Conservation (phyloP, 1,284 basidiomycete genomes). For the Ustilago curta region DNA sequence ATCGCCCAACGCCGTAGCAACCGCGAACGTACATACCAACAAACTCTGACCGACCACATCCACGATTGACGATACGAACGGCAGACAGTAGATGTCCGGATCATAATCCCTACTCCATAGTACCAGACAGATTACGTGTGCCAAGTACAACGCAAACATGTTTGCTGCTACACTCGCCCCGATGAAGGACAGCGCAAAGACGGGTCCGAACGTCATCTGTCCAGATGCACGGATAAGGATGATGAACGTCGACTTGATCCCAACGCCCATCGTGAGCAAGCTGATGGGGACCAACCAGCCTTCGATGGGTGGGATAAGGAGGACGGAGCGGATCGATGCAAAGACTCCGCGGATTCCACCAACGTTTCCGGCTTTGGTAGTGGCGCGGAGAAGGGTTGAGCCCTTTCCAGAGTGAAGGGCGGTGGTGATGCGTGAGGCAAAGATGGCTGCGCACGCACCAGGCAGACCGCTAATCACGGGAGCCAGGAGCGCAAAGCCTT, state of each 20-base stretch:
- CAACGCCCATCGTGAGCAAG: conserved; percentile 53
- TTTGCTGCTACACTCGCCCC: conserved; percentile 23
- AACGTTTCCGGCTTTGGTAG: conserved; percentile 26
- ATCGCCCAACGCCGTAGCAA: conserved; percentile 69
- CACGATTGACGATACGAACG: conserved; percentile 87
- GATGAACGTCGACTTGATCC: conserved; percentile 57
- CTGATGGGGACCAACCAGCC: conserved; percentile 62
- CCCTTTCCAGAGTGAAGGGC: conserved; percentile 75
- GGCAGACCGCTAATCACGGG: conserved; percentile 83
- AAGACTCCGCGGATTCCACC: conserved; percentile 32
- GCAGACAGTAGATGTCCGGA: conserved; percentile 87
- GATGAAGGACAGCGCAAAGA: conserved; percentile 52
- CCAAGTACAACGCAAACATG: conserved; percentile 77
- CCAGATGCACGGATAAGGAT: conserved; percentile 44
- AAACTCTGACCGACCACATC: conserved; percentile 90
- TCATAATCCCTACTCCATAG: conserved; percentile 86
- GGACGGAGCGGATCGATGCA: conserved; percentile 23
- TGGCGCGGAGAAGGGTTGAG: conserved; percentile 27
- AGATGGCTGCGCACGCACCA: conserved; percentile 86
- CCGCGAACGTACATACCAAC: conserved; percentile 73
- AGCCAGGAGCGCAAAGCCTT: conserved; percentile 87
- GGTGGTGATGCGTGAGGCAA: conserved; percentile 90
- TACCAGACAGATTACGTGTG: conserved; percentile 79
- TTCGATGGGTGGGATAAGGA: conserved; percentile 49
- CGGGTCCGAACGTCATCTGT: conserved; percentile 60